Evolutionary conservation across 2,329 filamentous ascomycete species (phyloP).

Genomic region (Nectriaceae sp.): DNA sequence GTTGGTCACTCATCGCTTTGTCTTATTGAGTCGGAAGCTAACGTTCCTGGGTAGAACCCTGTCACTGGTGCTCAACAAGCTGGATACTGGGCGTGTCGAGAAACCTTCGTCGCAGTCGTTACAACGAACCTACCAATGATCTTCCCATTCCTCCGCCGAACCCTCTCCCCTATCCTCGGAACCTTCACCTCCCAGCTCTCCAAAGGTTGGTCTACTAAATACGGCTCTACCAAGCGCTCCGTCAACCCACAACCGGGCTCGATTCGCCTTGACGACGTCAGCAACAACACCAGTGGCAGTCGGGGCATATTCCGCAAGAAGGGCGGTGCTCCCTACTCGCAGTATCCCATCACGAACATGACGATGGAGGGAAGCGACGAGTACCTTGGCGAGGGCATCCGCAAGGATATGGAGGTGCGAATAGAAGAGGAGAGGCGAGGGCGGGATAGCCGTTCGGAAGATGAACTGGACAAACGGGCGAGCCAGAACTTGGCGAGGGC

Average conservation of each 20-base stretch:
- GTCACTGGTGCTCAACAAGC: conserved; percentile 35
- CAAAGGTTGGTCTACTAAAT: conserved; percentile 3
- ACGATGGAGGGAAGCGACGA: conserved; percentile 9
- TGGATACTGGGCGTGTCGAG: conserved; percentile 39
- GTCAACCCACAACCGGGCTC: conserved; percentile 16
- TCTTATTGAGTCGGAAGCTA: conserved; percentile 8
- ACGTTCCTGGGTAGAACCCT: conserved; percentile 30
- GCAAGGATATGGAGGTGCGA: conserved; percentile 14
- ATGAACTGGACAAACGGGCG: not conserved
- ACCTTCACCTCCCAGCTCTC: conserved; percentile 6
- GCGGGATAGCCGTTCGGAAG: not conserved
- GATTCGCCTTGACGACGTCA: conserved; percentile 14
- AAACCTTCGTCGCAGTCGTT: conserved; percentile 41
- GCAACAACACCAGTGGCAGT: not conserved
- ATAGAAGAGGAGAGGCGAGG: conserved; percentile 5
- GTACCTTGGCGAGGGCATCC: conserved; percentile 9
- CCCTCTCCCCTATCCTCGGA: conserved; percentile 12
- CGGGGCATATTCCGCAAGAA: conserved; percentile 4
- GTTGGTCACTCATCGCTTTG: conserved; percentile 22
- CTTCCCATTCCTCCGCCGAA: conserved; percentile 38
- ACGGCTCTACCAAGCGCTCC: conserved; percentile 1
- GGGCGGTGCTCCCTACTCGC: conserved; percentile 4
- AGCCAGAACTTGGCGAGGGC: conserved; percentile 4
- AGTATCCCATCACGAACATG: conserved; percentile 9
- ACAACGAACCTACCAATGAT: conserved; percentile 41